Conservation (phyloP, 2,329 filamentous ascomycete genomes). For the Grosmannia penicillata region DNA sequence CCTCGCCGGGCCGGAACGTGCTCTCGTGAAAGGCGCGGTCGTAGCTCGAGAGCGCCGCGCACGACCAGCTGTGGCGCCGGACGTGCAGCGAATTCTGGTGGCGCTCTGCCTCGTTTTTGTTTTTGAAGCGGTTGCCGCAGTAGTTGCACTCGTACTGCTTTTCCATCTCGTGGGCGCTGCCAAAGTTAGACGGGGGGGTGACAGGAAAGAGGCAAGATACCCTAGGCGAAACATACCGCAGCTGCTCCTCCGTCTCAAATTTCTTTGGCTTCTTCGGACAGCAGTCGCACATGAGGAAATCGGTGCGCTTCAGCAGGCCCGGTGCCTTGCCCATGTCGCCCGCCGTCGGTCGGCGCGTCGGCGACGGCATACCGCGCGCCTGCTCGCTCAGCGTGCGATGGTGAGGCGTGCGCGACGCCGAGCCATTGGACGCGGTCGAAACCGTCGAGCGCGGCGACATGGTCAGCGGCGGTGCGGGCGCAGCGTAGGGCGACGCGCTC, state of each 20-base stretch:
- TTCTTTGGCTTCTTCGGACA: slow-evolving; percentile 96
- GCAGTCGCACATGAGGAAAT: slow-evolving; percentile 65
- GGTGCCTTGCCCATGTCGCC: slow-evolving; percentile 26
- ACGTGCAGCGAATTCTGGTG: slow-evolving; percentile 93
- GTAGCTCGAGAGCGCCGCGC: slow-evolving; percentile 65
- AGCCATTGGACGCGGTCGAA: too few relatives aligned
- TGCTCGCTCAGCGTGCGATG: slow-evolving; percentile 30
- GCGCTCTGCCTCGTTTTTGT: slow-evolving; percentile 94
- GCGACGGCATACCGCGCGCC: slow-evolving; percentile 26
- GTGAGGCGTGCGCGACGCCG: slow-evolving; percentile 25
- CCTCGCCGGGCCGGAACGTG: slow-evolving; percentile 46
- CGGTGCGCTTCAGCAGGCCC: slow-evolving; percentile 27
- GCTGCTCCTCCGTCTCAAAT: slow-evolving; percentile 70
- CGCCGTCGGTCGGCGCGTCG: slow-evolving; percentile 30
- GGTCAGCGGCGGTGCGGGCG: slow-evolving; percentile 31
- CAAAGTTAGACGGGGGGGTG: not conserved
- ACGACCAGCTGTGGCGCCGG: slow-evolving; percentile 90
- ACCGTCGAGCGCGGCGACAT: slow-evolving; percentile 34
- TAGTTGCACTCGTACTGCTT: slow-evolving; percentile 93
- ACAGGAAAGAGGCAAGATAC: not conserved
- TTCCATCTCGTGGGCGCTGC: slow-evolving; percentile 78
- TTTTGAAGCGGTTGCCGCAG: slow-evolving; percentile 93
- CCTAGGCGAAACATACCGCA: slow-evolving; percentile 49
- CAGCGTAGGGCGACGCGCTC: slow-evolving; percentile 35
- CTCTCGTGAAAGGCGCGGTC: slow-evolving; percentile 81